Conservation (phyloP, 257 asterid genomes). For the Datura wrightii region DNA sequence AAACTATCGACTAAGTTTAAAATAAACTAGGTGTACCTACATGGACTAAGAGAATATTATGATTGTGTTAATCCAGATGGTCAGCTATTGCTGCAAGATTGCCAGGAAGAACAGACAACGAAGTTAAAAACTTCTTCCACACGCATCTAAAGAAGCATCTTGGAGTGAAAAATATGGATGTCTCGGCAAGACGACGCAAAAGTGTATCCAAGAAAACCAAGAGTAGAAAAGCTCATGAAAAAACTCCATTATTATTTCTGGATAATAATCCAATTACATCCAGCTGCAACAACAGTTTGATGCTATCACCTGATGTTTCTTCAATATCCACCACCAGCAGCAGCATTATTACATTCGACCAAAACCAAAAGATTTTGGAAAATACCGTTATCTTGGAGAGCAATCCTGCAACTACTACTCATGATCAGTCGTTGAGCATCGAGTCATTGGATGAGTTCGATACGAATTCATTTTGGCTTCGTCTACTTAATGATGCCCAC, state of each 20-base stretch:
- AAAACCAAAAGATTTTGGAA: not conserved
- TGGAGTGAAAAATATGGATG: not conserved
- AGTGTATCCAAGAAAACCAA: not conserved
- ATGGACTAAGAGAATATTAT: not conserved
- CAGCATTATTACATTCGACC: not conserved
- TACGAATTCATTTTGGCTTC: not conserved
- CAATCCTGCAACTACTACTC: not conserved
- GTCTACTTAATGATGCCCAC: not conserved
- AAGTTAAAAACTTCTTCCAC: conserved; percentile 31
- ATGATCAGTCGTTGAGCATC: not conserved
- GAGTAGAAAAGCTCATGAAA: not conserved
- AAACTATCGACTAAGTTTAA: not conserved
- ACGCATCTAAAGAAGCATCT: conserved; percentile 24
- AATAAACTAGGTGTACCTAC: not conserved
- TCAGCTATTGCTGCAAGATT: conserved; percentile 24
- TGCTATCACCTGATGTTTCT: not conserved
- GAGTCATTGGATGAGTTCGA: not conserved
- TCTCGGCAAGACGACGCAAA: not conserved
- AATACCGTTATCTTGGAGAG: conserved; percentile 11
- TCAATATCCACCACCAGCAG: not conserved
- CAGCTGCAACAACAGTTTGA: not conserved
- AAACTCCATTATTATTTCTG: not conserved
- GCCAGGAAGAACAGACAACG: conserved; percentile 29
- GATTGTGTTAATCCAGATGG: conserved; percentile 1
- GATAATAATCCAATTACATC: not conserved